Base-by-base conservation (phyloP, 2,329 filamentous ascomycete genomes). In the Blastomyces emzantsi region DNA sequence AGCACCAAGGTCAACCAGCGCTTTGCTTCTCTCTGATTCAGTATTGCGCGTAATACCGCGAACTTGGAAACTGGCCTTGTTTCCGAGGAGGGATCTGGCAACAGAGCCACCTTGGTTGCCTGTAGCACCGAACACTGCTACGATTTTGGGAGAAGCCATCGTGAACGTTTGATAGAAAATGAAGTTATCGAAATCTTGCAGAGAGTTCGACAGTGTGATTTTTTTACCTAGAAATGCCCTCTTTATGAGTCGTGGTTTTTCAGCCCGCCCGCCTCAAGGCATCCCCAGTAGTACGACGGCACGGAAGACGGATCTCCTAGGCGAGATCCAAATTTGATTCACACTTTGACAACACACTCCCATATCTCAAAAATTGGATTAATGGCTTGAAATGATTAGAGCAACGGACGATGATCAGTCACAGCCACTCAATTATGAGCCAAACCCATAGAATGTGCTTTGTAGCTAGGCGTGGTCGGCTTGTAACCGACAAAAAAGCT, bases 1-100 rank as follows among this genome's bases (percentile, higher is more conserved):
- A 1, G 68, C 72, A 2, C 73, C 73, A 6, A 61, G 55, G 0
- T 64, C 45, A 8, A 54, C 64, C 30, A 75, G 65, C 1, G 64
- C 56, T 41, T 68, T 66, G 25, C 67, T 67, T 8, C 64, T 62
- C 9, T 64, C 63, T 0, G 71, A 73, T 1, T 55, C 33, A n/a
- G 69, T 61, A 55, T 71, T 68, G 19, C 73, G 70, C 49, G 58
- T 60, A 36, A 60, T 51, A 19, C 25, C 58, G 17, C 58, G 58
- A 47, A 60, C 58, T 36, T 36, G 41, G 58, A 60, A 60, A 47
- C 9, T 43, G 28, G n/a, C n/a, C 30, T 60, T 60, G 30, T 60
- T 60, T 11, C 43, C 58, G 17, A 60, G 41, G 19, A 60, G 58
- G 8, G 58, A 60, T 22, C 22, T 51, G 9, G 41, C 58, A 60